Conservation (phyloP, 2,329 filamentous ascomycete species). For the Plenodomus biglobosus region DNA sequence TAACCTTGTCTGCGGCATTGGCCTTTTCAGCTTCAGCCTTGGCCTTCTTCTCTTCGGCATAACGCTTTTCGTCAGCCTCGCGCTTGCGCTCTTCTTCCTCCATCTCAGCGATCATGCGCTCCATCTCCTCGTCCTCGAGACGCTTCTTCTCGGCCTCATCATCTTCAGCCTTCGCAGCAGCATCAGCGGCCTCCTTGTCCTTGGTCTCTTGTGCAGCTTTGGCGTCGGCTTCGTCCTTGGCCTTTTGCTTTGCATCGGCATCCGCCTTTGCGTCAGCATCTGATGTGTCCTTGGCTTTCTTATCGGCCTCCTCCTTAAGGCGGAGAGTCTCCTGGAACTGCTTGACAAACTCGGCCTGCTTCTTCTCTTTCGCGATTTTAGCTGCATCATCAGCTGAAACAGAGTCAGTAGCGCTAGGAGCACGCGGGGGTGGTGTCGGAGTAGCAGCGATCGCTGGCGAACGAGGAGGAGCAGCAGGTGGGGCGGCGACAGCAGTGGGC, state of each 20-base stretch:
- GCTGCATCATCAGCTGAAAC: constrained; percentile 63
- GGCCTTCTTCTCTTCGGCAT: constrained; percentile 69
- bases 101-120: constrained; percentile 67
- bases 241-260: constrained; percentile 56
- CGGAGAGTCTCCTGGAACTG: constrained; percentile 62
- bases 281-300: constrained; percentile 52
- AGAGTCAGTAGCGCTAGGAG: constrained; percentile 62
- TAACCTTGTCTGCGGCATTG: constrained; percentile 48
- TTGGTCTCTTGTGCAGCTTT: constrained; percentile 35
- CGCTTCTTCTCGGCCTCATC: constrained; percentile 41
- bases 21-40: constrained; percentile 62
- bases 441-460: constrained; percentile 72
- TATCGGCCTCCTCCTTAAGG: constrained; percentile 60
- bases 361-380: constrained; percentile 79
- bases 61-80: constrained; percentile 70
- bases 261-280: constrained; percentile 47
- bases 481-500: constrained; percentile 40
- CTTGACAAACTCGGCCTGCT: constrained; percentile 63
- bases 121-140: constrained; percentile 49
- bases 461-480: constrained; percentile 57
- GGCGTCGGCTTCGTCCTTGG: constrained; percentile 46
- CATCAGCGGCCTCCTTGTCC: constrained; percentile 35
- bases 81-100: constrained; percentile 48
- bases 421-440: constrained; percentile 66
- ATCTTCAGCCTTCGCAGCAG: constrained; percentile 47